Conservation (phyloP, 208 protist genomes). For the Strigomonas galati region DNA sequence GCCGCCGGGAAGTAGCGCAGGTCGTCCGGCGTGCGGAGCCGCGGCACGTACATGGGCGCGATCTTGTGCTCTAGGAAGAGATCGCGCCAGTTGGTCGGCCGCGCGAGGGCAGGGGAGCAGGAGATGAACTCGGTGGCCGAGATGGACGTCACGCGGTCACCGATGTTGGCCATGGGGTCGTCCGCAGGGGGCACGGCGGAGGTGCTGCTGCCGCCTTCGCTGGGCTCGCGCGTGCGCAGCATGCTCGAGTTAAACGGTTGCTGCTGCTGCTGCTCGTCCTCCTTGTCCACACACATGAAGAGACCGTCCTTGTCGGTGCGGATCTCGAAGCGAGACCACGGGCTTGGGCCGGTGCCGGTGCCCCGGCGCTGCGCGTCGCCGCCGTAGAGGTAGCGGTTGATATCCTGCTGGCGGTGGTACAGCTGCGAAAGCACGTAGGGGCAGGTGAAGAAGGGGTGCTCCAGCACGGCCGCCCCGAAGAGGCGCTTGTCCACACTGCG, state of each 20-base stretch:
- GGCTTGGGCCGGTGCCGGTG: conserved; percentile 2
- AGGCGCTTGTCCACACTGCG: conserved; percentile 57
- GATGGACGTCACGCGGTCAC: neutral
- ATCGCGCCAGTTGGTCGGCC: conserved; percentile 60
- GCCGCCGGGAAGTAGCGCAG: conserved; percentile 82
- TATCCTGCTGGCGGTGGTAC: conserved; percentile 44
- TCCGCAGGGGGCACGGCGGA: neutral
- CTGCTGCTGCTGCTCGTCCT: neutral
- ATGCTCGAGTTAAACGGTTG: neutral
- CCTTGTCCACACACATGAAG: neutral
- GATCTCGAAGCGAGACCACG: neutral
- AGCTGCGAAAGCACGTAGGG: conserved; percentile 72
- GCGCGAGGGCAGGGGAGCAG: conserved; percentile 15
- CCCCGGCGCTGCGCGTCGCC: neutral
- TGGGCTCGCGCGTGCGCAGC: neutral
- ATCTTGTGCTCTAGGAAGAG: conserved; percentile 57
- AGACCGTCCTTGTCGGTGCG: neutral
- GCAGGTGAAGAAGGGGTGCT: conserved; percentile 87
- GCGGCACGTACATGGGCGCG: conserved; percentile 57
- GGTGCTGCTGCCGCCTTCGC: neutral
- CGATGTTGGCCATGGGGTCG: neutral
- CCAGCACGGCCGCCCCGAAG: conserved; percentile 57
- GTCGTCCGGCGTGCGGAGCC: conserved; percentile 71
- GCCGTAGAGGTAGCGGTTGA: neutral
- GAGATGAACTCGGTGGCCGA: conserved; percentile 14